Percentiles rank a stretch among this genome's conserved stretches.
Conservation (phyloP, 179 eudicot species). For the Pouteria campechiana region DNA sequence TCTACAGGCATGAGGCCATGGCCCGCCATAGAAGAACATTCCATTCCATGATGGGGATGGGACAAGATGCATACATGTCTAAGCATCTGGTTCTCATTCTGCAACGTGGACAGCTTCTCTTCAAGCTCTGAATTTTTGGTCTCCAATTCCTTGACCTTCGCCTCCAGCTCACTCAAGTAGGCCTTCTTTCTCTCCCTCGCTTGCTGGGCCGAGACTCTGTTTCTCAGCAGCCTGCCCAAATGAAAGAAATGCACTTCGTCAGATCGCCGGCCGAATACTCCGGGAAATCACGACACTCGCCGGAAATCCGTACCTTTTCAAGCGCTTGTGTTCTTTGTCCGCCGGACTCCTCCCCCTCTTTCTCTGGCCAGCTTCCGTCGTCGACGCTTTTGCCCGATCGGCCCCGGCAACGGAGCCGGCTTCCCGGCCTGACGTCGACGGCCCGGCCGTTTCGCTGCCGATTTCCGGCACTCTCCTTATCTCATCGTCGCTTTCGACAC, state of each 20-base stretch:
- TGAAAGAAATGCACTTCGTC: neutral
- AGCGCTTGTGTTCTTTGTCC: slow-evolving; percentile 74
- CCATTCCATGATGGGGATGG: neutral
- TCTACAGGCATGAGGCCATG: too few relatives aligned
- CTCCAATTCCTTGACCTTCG: slow-evolving; percentile 68
- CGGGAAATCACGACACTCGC: too few relatives aligned
- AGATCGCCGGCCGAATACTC: too few relatives aligned
- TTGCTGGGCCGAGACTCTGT: slow-evolving; percentile 96
- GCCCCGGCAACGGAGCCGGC: slow-evolving; percentile 33
- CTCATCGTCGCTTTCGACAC: slow-evolving; percentile 81
- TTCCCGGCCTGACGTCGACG: slow-evolving; percentile 35
- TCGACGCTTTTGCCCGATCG: slow-evolving; percentile 41
- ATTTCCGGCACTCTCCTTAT: slow-evolving; percentile 74
- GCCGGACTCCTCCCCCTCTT: slow-evolving; percentile 83
- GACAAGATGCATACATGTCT: slow-evolving; percentile 51
- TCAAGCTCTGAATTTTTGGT: slow-evolving; percentile 79
- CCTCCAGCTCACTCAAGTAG: slow-evolving; percentile 67
- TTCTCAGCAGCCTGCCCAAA: slow-evolving; percentile 65
- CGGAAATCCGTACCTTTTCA: slow-evolving; percentile 43
- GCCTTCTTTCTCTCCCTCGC: slow-evolving; percentile 98
- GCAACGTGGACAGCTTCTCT: slow-evolving; percentile 77
- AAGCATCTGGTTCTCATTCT: slow-evolving; percentile 97
- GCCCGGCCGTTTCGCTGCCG: slow-evolving; percentile 38
- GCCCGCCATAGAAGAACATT: neutral
- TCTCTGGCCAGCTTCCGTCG: slow-evolving; percentile 35